phyloP scores from a whole-genome alignment of 2,329 filamentous ascomycete species.

The Phoma sp. region DNA sequence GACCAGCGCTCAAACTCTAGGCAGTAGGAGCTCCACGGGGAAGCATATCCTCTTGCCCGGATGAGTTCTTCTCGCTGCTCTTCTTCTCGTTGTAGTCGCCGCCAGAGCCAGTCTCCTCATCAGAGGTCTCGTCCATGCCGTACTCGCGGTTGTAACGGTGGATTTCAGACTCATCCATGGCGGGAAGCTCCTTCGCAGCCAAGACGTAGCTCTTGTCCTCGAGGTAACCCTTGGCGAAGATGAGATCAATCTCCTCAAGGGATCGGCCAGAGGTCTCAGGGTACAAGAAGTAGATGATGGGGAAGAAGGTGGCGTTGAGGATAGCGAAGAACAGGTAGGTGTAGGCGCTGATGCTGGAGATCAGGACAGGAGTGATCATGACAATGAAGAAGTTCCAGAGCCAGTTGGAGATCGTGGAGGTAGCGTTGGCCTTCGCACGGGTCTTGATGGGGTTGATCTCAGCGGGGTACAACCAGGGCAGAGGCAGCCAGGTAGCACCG shows the following conservation, averaged over 20 bases:
- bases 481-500: conserved; percentile 69
- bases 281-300: conserved; percentile 63
- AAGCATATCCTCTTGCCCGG: conserved; percentile 30
- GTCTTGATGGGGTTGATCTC: conserved; percentile 64
- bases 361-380: conserved; percentile 54
- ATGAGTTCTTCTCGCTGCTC: conserved; percentile 17
- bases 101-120: conserved; percentile 43
- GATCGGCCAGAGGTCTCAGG: conserved; percentile 61
- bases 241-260: conserved; percentile 61
- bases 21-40: conserved; percentile 18
- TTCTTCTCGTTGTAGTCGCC: conserved; percentile 36
- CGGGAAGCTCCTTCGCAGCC: conserved; percentile 47
- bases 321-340: conserved; percentile 60
- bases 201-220: conserved; percentile 49
- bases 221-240: conserved; percentile 53
- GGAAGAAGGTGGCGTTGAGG: conserved; percentile 61
- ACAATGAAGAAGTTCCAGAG: conserved; percentile 59
- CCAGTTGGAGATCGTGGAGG: conserved; percentile 64
- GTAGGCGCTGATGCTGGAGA: conserved; percentile 48
- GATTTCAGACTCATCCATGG: conserved; percentile 45
- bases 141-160: conserved; percentile 44
- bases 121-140: conserved; percentile 37
- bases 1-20: conserved; percentile 23
- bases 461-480: conserved; percentile 66
- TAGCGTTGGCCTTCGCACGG: conserved; percentile 62